phyloP scores from a whole-genome alignment of 2,329 filamentous ascomycete species.

The Hymenoscyphus salicellus region DNA sequence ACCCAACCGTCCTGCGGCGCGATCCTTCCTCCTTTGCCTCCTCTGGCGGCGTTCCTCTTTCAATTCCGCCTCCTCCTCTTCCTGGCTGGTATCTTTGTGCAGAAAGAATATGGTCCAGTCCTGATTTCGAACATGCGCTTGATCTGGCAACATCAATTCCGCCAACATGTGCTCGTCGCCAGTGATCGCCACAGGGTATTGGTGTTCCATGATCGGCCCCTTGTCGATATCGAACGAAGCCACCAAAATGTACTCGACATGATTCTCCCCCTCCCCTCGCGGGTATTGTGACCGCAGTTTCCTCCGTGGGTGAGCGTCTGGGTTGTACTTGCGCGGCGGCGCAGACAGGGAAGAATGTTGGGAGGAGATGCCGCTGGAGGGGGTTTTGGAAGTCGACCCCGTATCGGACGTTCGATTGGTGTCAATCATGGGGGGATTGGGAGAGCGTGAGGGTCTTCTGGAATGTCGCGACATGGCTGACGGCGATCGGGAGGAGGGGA shows the following conservation, averaged over 20 bases:
- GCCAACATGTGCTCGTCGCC: constrained; percentile 98
- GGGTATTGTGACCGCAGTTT: constrained; percentile 73
- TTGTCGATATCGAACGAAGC: constrained; percentile 96
- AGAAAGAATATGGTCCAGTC: constrained; percentile 99
- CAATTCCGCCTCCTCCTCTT: constrained; percentile 73
- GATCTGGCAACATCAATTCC: constrained; percentile 96
- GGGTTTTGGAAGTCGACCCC: constrained; percentile 58
- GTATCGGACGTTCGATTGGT: constrained; percentile 56
- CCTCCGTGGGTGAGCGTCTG: constrained; percentile 50
- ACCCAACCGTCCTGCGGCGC: constrained; percentile 47
- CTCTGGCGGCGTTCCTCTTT: constrained; percentile 52
- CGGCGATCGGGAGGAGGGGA: constrained; percentile 55
- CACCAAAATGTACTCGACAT: constrained; percentile 98
- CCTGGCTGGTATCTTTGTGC: constrained; percentile 85
- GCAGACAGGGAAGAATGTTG: constrained; percentile 60
- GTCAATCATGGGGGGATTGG: constrained; percentile 48
- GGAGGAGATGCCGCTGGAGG: constrained; percentile 55
- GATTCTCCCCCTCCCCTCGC: constrained; percentile 72
- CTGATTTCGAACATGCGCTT: constrained; percentile 89
- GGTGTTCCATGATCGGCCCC: constrained; percentile 96
- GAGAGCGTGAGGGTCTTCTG: constrained; percentile 52
- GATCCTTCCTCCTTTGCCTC: constrained; percentile 52
- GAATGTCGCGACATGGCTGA: constrained; percentile 55
- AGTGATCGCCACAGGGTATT: constrained; percentile 91
- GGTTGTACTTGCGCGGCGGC: constrained; percentile 49